phyloP scores from a whole-genome alignment of 116 monocot species.

The Zostera marina region DNA sequence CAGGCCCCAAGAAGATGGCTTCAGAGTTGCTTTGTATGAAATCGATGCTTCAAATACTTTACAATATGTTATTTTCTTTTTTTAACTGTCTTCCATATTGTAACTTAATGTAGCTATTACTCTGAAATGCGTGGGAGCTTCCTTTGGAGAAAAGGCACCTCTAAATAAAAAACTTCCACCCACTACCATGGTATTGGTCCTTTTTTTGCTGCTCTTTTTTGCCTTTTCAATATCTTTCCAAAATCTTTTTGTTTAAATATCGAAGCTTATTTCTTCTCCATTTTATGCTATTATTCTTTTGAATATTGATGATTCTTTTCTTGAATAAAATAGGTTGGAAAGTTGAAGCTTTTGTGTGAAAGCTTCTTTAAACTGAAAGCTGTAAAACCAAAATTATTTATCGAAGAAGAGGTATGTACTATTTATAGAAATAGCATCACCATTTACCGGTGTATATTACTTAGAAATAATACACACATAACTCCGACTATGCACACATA shows the following conservation, averaged over 20 bases:
- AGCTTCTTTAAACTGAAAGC: slow-evolving; percentile 81
- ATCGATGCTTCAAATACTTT: not conserved
- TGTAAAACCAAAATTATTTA: slow-evolving; percentile 44
- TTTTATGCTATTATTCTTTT: not conserved
- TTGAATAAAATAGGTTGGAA: slow-evolving; percentile 45
- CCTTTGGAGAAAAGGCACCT: slow-evolving; percentile 74
- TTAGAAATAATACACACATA: not conserved
- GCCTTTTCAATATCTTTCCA: not conserved
- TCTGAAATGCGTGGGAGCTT: slow-evolving; percentile 81
- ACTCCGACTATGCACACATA: no score
- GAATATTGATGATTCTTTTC: not conserved
- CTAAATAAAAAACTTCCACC: slow-evolving; percentile 66
- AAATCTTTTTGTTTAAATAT: not conserved
- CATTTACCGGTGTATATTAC: not conserved
- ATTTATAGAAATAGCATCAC: not conserved
- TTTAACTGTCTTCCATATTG: not conserved
- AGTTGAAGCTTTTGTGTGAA: slow-evolving; percentile 69
- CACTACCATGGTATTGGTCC: slow-evolving; percentile 43
- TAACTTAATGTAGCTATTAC: slow-evolving; percentile 40
- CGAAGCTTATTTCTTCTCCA: not conserved
- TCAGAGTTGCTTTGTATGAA: slow-evolving; percentile 58
- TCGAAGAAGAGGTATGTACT: slow-evolving; percentile 72
- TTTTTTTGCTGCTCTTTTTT: not conserved
- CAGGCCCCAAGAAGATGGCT: slow-evolving; percentile 66
- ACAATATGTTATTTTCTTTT: not conserved